phyloP scores from a whole-genome alignment of 306 rosid genomes.

The Sindora glabra region DNA sequence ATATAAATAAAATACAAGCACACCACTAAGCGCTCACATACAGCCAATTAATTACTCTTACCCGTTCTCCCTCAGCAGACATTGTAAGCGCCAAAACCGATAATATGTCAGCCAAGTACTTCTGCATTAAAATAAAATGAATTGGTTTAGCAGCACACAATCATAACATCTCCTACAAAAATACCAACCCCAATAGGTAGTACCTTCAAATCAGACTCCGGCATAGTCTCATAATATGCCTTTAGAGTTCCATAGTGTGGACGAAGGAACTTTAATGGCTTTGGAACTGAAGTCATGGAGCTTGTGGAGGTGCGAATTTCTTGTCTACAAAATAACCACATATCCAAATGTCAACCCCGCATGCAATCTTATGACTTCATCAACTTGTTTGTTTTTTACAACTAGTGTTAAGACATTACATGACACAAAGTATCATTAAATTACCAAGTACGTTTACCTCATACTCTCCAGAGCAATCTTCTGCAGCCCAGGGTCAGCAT shows the following conservation, averaged over 20 bases:
- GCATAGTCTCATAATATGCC: constrained; percentile 70
- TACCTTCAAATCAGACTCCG: constrained; percentile 67
- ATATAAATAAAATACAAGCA: neutral
- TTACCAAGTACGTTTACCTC: constrained; percentile 66
- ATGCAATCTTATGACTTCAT: too few relatives aligned
- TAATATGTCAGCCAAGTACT: constrained; percentile 84
- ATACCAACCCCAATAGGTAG: neutral
- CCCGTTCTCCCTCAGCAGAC: constrained; percentile 99
- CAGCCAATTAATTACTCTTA: constrained; percentile 24
- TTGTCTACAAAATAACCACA: constrained; percentile 44
- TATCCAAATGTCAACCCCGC: constrained; percentile 2
- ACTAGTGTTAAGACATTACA: neutral
- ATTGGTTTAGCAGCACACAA: constrained; percentile 1
- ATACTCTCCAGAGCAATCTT: constrained; percentile 89
- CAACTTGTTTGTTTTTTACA: neutral
- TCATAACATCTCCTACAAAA: neutral
- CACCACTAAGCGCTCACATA: neutral
- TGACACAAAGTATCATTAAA: neutral
- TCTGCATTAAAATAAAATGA: constrained; percentile 51
- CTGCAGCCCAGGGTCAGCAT: constrained; percentile 73
- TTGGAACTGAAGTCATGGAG: constrained; percentile 99
- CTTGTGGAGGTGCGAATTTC: constrained; percentile 97
- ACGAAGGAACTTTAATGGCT: constrained; percentile 89
- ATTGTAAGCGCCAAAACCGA: constrained; percentile 96
- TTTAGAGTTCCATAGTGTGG: constrained; percentile 84